These are phyloP conservation scores for Craterostigma plantagineum DNA, from an alignment of 257 asterid genomes.

Conservation along the genomic window DNA sequence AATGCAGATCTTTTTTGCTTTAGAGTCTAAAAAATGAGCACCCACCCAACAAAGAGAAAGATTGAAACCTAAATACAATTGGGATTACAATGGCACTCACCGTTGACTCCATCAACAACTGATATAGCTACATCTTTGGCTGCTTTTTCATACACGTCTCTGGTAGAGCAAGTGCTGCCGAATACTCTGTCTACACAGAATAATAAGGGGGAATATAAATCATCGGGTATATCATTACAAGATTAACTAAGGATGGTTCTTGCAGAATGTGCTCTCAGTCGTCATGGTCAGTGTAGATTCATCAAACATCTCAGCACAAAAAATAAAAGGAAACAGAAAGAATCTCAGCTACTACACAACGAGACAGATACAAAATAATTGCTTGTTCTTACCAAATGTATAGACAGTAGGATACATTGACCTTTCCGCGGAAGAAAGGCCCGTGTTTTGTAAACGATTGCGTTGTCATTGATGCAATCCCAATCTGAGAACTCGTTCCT, in stretches of 20 bases:
- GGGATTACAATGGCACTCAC: slow-evolving; percentile 15
- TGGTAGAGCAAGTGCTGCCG: slow-evolving; percentile 46
- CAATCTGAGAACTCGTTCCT: slow-evolving; percentile 62
- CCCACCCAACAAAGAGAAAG: too few relatives aligned
- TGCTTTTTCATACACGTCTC: slow-evolving; percentile 76
- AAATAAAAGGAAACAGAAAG: too few relatives aligned
- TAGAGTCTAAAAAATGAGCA: neutral
- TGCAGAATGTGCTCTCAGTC: neutral
- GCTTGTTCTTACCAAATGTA: slow-evolving; percentile 48
- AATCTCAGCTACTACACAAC: too few relatives aligned
- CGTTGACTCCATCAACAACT: slow-evolving; percentile 62
- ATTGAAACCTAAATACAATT: slow-evolving; percentile 6
- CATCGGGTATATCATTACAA: too few relatives aligned
- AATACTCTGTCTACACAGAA: slow-evolving; percentile 50
- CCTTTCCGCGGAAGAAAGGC: slow-evolving; percentile 31
- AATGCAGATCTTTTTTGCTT: too few relatives aligned
- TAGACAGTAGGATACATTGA: slow-evolving; percentile 52
- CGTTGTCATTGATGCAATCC: slow-evolving; percentile 63
- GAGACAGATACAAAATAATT: too few relatives aligned
- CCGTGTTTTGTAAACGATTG: slow-evolving; percentile 50
- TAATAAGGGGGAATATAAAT: neutral
- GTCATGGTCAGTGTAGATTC: neutral
- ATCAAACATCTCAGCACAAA: too few relatives aligned
- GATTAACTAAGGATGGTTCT: neutral
- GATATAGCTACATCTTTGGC: slow-evolving; percentile 68